Evolutionary conservation across 805 yeast species (phyloP), one percentile per base, ranked within the genome.

Genomic region (Suhomyces vadensis): DNA sequence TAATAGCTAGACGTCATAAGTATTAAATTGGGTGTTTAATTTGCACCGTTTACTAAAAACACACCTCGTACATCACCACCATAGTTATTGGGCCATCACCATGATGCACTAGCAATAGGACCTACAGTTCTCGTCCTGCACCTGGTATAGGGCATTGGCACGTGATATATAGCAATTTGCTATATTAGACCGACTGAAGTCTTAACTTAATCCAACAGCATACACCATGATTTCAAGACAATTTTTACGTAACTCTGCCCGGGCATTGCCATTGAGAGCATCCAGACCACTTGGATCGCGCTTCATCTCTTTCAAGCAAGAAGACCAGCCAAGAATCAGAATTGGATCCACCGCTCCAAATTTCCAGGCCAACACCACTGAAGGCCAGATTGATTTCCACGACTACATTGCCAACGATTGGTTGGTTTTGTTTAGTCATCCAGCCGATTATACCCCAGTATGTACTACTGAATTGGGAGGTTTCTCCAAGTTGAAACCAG

Each of bases 401-500:
- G 77, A 79, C 48, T 83, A 67, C 65, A 72, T 78, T 46, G 86
- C 82, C 26, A 72, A 74, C 57, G 65, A 73, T 45, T 83, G 90
- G 89, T 75, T 73, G 37, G 79, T 83, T 31, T 73, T 84, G 50
- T 84, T 84, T 68, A 80, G 86, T 24, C 89, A 84, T 61, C 90
- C 90, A 44, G 88, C 82, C 52, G 89, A 83, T 61, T 83, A 80
- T 72, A 84, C 90, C 16, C 90, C 90, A 26, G 87, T 84, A 38
- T 84, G 90, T 63, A 84, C 89, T 51, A 84, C 90, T 41, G 90
- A 84, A 64, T 71, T 84, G 47, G 89, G 89, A 50, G 89, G 88
- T 6, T 83, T 84, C 57, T 83, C 88, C 51, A 77, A 79, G 58
- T 69, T 84, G 58, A 81, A 82, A 59, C 85, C 85, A 10, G 88